Evolutionary conservation across 169 alveolate species (phyloP).

Genomic region (Plasmodium gaboni): DNA sequence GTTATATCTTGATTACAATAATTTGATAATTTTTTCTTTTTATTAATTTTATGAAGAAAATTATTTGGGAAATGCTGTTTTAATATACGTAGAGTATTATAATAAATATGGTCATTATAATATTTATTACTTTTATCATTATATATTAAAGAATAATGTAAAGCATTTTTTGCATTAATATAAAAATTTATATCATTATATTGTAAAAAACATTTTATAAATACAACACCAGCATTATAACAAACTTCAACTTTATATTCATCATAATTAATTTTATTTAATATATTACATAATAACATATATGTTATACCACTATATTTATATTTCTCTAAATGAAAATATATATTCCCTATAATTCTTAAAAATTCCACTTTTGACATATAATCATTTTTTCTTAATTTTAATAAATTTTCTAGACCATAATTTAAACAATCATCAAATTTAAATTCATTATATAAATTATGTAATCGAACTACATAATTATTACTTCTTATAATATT

Average conservation of each 20-base stretch:
- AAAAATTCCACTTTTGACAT: conserved; percentile 26
- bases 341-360: conserved; percentile 53
- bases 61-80: conserved; percentile 23
- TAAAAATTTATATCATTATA: conserved; percentile 32
- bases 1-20: neutral
- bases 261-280: conserved; percentile 23
- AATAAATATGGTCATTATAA: conserved; percentile 29
- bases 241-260: conserved; percentile 49
- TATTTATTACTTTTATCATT: conserved; percentile 30
- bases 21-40: neutral
- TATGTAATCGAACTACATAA: conserved; percentile 18
- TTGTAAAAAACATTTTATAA: conserved; percentile 49
- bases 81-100: conserved; percentile 22
- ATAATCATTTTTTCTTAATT: conserved; percentile 42
- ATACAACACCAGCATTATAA: conserved; percentile 54
- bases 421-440: conserved; percentile 55
- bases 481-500: conserved; percentile 12
- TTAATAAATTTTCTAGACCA: conserved; percentile 40
- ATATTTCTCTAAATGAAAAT: conserved; percentile 56
- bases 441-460: conserved; percentile 25
- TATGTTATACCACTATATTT: conserved; percentile 48
- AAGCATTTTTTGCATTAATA: conserved; percentile 43
- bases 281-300: conserved; percentile 46
- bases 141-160: conserved; percentile 40
- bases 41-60: neutral